Conservation (phyloP, 352 stramenopile species). For the Sclerospora graminicola region DNA sequence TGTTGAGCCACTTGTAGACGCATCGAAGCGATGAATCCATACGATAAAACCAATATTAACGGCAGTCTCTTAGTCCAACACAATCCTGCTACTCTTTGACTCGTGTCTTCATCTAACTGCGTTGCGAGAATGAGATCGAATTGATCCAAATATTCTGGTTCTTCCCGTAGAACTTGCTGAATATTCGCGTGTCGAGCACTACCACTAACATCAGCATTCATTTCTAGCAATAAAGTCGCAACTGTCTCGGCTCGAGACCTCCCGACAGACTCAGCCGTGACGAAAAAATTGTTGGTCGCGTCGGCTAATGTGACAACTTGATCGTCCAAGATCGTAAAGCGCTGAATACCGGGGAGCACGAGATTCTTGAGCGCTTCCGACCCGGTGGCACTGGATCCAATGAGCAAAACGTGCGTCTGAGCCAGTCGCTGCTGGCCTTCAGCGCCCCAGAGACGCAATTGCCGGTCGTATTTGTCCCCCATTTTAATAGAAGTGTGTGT, state of each 20-base stretch:
- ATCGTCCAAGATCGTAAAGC: conserved; percentile 93
- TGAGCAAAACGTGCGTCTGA: conserved; percentile 83
- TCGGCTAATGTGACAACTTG: conserved; percentile 57
- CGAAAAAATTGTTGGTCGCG: conserved; percentile 92
- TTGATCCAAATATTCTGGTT: conserved; percentile 45
- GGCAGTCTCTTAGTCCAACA: conserved; percentile 69
- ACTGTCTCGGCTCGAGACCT: conserved; percentile 72
- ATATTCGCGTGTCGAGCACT: conserved; percentile 31
- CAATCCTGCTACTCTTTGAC: conserved; percentile 45
- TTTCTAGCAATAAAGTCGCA: conserved; percentile 84
- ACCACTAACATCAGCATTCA: conserved; percentile 93
- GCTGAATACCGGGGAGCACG: conserved; percentile 81
- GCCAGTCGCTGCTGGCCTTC: conserved; percentile 88
- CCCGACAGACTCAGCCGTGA: conserved; percentile 41
- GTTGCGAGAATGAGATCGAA: conserved; percentile 85
- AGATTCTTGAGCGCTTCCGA: conserved; percentile 99
- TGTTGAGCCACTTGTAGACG: conserved; percentile 84
- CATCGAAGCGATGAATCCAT: conserved; percentile 89
- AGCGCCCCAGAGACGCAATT: conserved; percentile 95
- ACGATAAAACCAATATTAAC: conserved; percentile 80
- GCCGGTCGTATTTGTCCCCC: conserved; percentile 97
- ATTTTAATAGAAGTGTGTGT: too few relatives aligned
- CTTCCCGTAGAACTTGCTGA: conserved; percentile 37
- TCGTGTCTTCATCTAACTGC: conserved; percentile 59
- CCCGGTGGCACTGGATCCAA: conserved; percentile 87